These are phyloP conservation scores for Neopestalotiopsis sp. DNA, from an alignment of 2,329 filamentous ascomycete species.

Conservation along the genomic window DNA sequence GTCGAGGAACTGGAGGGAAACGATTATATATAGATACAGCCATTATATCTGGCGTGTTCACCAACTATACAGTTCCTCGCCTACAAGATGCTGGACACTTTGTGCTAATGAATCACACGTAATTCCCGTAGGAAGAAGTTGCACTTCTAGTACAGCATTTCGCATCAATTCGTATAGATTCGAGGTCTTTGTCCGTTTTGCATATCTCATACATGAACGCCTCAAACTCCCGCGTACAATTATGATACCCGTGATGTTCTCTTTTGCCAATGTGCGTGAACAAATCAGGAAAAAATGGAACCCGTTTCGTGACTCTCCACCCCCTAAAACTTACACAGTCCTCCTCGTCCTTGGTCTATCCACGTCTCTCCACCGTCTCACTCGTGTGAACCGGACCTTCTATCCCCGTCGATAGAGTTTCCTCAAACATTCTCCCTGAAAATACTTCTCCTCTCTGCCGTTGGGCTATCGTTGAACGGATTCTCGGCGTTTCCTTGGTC, in stretches of 20 bases:
- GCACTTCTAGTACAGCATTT: too few species aligned
- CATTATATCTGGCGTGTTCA: too few species aligned
- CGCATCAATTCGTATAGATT: neutral
- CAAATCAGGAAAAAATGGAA: neutral
- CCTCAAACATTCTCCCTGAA: slow-evolving; percentile 71
- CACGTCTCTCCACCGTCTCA: neutral
- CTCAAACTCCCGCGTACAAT: slow-evolving; percentile 12
- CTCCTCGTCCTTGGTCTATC: neutral
- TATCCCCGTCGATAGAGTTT: too few species aligned
- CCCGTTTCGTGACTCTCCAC: neutral
- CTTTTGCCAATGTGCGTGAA: neutral
- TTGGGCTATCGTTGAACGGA: slow-evolving; percentile 61
- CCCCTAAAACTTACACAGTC: neutral
- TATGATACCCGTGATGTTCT: neutral
- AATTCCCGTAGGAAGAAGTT: too few species aligned
- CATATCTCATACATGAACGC: slow-evolving; percentile 18
- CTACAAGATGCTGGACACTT: too few species aligned
- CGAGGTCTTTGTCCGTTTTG: neutral
- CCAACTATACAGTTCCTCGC: too few species aligned
- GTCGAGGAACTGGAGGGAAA: neutral
- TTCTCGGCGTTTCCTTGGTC: slow-evolving; percentile 37
- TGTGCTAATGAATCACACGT: neutral
- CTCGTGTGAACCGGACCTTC: neutral
- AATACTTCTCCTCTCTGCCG: slow-evolving; percentile 67
- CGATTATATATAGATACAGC: neutral